Evolutionary conservation across 768 basidiomycete genomes (phyloP).

Genomic region (Leccinum fibrillosum): DNA sequence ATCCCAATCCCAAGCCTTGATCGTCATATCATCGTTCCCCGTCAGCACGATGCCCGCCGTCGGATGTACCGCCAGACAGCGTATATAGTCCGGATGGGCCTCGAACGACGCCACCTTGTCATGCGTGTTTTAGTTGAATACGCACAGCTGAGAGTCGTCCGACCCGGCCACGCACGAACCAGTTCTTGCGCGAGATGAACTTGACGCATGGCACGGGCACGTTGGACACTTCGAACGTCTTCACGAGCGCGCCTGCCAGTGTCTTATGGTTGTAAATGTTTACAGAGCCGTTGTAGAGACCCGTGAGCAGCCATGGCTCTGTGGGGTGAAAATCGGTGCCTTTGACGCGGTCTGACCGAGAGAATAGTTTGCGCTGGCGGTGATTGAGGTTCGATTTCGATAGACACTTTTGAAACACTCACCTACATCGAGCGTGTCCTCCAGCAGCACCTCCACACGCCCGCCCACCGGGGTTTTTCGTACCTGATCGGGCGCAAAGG

Average conservation of each 20-base stretch:
- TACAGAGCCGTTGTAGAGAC: conserved; percentile 96
- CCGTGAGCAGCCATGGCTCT: conserved; percentile 90
- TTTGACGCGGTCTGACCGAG: conserved; percentile 95
- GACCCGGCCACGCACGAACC: conserved; percentile 81
- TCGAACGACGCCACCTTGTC: conserved; percentile 95
- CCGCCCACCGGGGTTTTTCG: no score
- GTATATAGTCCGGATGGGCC: conserved; percentile 97
- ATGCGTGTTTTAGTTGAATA: conserved; percentile 99
- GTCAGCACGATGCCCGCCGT: conserved; percentile 89
- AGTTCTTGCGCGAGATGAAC: conserved; percentile 96
- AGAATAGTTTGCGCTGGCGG: conserved; percentile 81
- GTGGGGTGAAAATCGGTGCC: conserved; percentile 96
- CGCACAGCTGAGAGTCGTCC: conserved; percentile 87
- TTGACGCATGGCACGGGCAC: conserved; percentile 96
- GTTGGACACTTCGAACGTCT: conserved; percentile 96
- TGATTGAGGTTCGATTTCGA: background rate
- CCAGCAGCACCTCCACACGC: no score
- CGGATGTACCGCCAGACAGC: conserved; percentile 95
- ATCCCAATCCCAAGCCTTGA: conserved; percentile 99
- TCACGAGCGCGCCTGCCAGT: conserved; percentile 67
- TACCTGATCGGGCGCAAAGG: no score
- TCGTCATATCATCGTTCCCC: conserved; percentile 98
- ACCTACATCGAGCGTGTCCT: no score
- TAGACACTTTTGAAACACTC: conserved; percentile 19
- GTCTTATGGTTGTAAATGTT: conserved; percentile 98